Conservation (phyloP, 129 eudicot species). For the Artemisia argyi region DNA sequence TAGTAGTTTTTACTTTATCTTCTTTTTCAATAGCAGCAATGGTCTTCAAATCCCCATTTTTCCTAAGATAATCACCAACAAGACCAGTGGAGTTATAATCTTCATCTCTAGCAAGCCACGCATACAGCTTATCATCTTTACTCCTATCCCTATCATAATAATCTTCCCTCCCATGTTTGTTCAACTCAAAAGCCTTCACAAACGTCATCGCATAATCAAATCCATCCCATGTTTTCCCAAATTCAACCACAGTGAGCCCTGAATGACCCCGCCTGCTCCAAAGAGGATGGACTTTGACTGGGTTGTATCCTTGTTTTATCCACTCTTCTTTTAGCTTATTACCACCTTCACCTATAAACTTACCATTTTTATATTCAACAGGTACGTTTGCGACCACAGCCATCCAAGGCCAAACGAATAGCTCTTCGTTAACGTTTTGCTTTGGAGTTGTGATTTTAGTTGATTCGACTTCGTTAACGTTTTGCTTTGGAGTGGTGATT, state of each 20-base stretch:
- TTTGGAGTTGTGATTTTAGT: neutral
- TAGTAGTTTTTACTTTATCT: constrained; percentile 32
- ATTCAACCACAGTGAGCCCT: constrained; percentile 63
- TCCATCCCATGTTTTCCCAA: constrained; percentile 60
- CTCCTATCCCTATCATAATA: constrained; percentile 31
- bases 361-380: constrained; percentile 33
- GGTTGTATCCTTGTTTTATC: constrained; percentile 54
- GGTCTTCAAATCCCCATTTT: constrained; percentile 60
- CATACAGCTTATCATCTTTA: constrained; percentile 63
- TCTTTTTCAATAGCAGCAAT: constrained; percentile 54
- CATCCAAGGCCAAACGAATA: constrained; percentile 75
- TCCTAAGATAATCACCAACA: constrained; percentile 49
- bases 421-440: constrained; percentile 40
- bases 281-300: constrained; percentile 57
- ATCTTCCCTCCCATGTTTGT: constrained; percentile 53
- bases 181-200: constrained; percentile 50
- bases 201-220: constrained; percentile 48
- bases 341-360: constrained; percentile 59
- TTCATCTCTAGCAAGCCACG: constrained; percentile 65
- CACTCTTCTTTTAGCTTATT: constrained; percentile 53
- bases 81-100: constrained; percentile 42
- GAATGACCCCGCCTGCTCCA: constrained; percentile 64
- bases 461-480: constrained; percentile 24
- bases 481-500: neutral
- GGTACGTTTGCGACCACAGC: constrained; percentile 69